A percentile compares a stretch with the other conserved stretches of the same genome.
phyloP scores from a whole-genome alignment of 2,329 filamentous ascomycete genomes.

The Phyllosticta paracitricarpa region DNA sequence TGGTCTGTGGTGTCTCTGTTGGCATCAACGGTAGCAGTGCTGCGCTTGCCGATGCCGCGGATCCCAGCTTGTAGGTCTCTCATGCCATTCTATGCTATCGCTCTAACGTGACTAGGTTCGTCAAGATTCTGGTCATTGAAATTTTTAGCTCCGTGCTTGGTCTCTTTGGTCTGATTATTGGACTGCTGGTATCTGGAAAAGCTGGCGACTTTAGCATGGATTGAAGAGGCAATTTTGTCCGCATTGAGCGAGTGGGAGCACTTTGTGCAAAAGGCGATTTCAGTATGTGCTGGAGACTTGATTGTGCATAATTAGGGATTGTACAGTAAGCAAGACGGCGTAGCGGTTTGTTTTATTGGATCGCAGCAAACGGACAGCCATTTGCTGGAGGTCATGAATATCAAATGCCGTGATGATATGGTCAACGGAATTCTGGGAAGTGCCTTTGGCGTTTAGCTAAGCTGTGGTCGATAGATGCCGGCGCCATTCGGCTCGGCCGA shows the following conservation, averaged over 20 bases:
- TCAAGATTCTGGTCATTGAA: conserved; percentile 97
- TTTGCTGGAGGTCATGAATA: neutral
- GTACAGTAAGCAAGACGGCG: neutral
- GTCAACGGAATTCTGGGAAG: no score
- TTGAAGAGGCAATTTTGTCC: conserved; percentile 15
- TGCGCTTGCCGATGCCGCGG: conserved; percentile 89
- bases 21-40: conserved; percentile 98
- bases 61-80: conserved; percentile 66
- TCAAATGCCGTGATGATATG: neutral
- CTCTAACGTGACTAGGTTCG: conserved; percentile 54
- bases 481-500: neutral
- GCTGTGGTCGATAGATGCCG: neutral
- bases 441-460: neutral
- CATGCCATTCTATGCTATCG: neutral
- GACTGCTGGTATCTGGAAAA: conserved; percentile 77
- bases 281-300: neutral
- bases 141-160: conserved; percentile 98
- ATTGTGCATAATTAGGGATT: neutral
- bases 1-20: conserved; percentile 91
- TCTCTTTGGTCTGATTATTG: conserved; percentile 91
- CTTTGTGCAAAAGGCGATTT: neutral
- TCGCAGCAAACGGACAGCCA: neutral
- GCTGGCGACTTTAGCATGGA: conserved; percentile 55
- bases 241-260: neutral
- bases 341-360: neutral